Evolutionary conservation across 1,284 basidiomycete species (phyloP).

Genomic region (Ganoderma meredithae): DNA sequence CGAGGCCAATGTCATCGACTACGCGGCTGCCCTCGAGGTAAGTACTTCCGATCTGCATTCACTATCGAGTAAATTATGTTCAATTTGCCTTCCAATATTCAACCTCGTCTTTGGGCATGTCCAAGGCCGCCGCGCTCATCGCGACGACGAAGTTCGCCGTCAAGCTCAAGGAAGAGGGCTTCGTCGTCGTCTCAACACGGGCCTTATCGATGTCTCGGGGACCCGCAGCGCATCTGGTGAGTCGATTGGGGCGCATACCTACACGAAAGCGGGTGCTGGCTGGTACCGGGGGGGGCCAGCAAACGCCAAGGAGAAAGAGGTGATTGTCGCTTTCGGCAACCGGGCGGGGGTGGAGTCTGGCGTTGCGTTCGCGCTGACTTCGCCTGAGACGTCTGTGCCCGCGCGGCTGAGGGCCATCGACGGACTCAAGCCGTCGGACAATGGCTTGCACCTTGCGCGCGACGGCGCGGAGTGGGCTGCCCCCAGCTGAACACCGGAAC

Average conservation of each 20-base stretch:
- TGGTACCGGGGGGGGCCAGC: no score
- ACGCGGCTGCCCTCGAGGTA: constrained; percentile 4
- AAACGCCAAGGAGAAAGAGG: no score
- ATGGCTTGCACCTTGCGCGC: not conserved
- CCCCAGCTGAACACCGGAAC: no score
- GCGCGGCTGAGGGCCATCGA: not conserved
- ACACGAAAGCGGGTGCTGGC: no score
- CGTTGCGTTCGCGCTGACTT: not conserved
- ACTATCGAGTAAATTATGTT: not conserved
- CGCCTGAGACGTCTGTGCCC: not conserved
- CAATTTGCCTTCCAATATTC: not conserved
- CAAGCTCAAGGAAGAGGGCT: constrained; percentile 44
- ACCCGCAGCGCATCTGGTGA: constrained; percentile 2
- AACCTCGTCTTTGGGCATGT: constrained; percentile 30
- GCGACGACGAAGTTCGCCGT: constrained; percentile 45
- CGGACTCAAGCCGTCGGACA: not conserved
- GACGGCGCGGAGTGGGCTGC: not conserved
- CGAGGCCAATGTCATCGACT: constrained; percentile 8
- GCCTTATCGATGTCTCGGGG: constrained; percentile 42
- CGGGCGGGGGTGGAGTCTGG: not conserved
- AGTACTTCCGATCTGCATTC: no score
- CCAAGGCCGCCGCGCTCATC: constrained; percentile 50
- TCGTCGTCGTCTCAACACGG: constrained; percentile 47
- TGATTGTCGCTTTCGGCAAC: no score
- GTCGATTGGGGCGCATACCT: no score